Conservation (phyloP, 202 grass and related monocot species). For the Hordeum pubiflorum region DNA sequence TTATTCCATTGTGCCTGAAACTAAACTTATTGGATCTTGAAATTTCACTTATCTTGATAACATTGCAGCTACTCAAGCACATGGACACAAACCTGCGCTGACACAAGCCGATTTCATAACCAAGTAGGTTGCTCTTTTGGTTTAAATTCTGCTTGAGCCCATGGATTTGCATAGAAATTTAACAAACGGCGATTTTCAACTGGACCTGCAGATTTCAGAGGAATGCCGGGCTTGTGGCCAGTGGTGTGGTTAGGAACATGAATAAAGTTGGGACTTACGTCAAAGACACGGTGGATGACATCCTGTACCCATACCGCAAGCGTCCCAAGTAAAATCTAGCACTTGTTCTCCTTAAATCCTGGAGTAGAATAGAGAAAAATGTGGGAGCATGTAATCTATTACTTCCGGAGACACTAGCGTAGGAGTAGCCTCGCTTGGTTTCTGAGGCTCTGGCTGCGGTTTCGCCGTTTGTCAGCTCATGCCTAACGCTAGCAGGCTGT, state of each 20-base stretch:
- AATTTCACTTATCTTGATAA: constrained; percentile 1
- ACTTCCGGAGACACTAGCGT: not conserved
- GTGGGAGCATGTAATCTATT: not conserved
- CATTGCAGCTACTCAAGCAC: constrained; percentile 26
- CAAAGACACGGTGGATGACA: constrained; percentile 71
- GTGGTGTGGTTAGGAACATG: constrained; percentile 67
- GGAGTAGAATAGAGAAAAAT: not conserved
- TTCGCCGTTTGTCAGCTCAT: not conserved
- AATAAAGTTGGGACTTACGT: constrained; percentile 72
- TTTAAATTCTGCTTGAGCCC: constrained; percentile 7
- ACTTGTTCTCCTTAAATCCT: not conserved
- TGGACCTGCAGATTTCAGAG: constrained; percentile 63
- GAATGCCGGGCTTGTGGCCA: constrained; percentile 77
- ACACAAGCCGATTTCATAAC: constrained; percentile 53
- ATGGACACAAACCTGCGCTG: constrained; percentile 37
- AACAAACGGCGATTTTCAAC: not conserved
- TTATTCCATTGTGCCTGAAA: not conserved
- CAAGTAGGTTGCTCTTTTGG: constrained; percentile 44
- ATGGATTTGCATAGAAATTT: not conserved
- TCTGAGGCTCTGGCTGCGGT: not conserved
- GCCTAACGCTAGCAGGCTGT: not conserved
- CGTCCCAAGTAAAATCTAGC: constrained; percentile 62
- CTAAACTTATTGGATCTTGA: not conserved
- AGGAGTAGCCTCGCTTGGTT: not conserved
- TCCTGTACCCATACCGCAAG: constrained; percentile 67